Base-by-base conservation (phyloP, 1,284 basidiomycete species). In the Porogramme epimiltina region DNA sequence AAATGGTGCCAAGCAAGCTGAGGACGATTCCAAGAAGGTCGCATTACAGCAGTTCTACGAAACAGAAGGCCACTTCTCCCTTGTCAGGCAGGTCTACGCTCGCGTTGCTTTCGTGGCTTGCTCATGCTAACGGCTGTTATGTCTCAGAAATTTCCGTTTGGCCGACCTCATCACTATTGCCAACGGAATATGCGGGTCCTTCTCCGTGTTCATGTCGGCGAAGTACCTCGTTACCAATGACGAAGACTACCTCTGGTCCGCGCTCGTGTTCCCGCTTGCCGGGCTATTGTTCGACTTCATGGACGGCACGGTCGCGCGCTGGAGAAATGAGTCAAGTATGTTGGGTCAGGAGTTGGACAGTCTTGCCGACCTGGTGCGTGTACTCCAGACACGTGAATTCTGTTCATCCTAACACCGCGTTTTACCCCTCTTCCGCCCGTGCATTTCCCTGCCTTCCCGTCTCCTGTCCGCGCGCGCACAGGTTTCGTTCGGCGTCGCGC, bases 161-260 rank as follows among this genome's bases (percentile, higher is more conserved):
- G 96, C 96, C 62, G 96, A 99, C 74, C 82, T 97, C 41, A 94
- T 99, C 65, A 99, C 96, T n/a, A 93, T 99, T 60, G 96, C 97
- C 89, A 99, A 99, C 69, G 97, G 97, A 37, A 92, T 99, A 69
- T 99, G 97, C 73, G 97, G 97, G 52, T 93, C 93, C 15, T 89
- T 98, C 63, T 98, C 95, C 37, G 81, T 99, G 60, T 96, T 96
- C 70, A 95, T 91, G 33, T 95, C 93, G 8, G 93, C 90, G 36
- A 87, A 88, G 54, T 96, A 96, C 73, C 80, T 96, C 58, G 65
- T 92, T 48, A 90, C 90, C 24, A 85, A 88, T 59, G 93, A 99
- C 69, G 79, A 82, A 54, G 81, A 84, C 59, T 85, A 87, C 70
- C 76, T 98, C 51, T 92, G 92, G 84, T 82, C 84, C 47, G 97